Conservation (phyloP, 768 basidiomycete genomes). For the Russula virescens region DNA sequence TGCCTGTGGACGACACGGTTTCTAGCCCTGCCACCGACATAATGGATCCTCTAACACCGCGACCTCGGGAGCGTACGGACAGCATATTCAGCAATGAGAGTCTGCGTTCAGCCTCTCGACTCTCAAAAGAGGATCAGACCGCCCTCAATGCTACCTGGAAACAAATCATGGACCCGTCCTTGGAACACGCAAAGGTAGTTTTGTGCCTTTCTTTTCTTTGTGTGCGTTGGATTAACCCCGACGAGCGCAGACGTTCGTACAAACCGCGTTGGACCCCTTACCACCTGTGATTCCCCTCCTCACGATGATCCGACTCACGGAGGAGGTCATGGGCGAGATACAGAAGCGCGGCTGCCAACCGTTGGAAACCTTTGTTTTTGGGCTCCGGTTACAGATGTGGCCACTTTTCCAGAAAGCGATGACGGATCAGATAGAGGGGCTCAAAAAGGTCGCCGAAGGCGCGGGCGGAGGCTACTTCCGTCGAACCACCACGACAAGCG, state of each 20-base stretch:
- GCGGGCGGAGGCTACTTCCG: slow-evolving; percentile 56
- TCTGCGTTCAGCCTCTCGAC: slow-evolving; percentile 23
- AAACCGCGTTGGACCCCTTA: slow-evolving; percentile 60
- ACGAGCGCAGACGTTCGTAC: slow-evolving; percentile 54
- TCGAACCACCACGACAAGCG: slow-evolving; percentile 57
- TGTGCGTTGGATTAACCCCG: not conserved
- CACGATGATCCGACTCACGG: slow-evolving; percentile 88
- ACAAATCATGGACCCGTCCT: slow-evolving; percentile 84
- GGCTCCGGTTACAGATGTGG: slow-evolving; percentile 83
- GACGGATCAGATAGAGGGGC: slow-evolving; percentile 72
- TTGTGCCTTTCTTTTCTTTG: slow-evolving; percentile 4
- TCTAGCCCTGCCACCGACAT: slow-evolving; percentile 44
- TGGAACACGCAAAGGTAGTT: slow-evolving; percentile 75
- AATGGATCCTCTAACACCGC: slow-evolving; percentile 35
- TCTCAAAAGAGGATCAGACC: slow-evolving; percentile 53
- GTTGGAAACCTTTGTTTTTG: slow-evolving; percentile 75
- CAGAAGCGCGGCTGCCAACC: slow-evolving; percentile 75
- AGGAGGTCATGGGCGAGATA: slow-evolving; percentile 68
- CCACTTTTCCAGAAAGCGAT: slow-evolving; percentile 89
- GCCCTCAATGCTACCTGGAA: slow-evolving; percentile 75
- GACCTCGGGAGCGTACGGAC: slow-evolving; percentile 25
- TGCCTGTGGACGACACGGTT: slow-evolving; percentile 28
- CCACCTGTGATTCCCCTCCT: slow-evolving; percentile 75
- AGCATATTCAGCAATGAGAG: slow-evolving; percentile 35
- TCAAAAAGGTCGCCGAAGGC: slow-evolving; percentile 81